These are phyloP conservation scores for Pythium chondricola DNA, from an alignment of 352 stramenopile genomes.

Conservation along the genomic window DNA sequence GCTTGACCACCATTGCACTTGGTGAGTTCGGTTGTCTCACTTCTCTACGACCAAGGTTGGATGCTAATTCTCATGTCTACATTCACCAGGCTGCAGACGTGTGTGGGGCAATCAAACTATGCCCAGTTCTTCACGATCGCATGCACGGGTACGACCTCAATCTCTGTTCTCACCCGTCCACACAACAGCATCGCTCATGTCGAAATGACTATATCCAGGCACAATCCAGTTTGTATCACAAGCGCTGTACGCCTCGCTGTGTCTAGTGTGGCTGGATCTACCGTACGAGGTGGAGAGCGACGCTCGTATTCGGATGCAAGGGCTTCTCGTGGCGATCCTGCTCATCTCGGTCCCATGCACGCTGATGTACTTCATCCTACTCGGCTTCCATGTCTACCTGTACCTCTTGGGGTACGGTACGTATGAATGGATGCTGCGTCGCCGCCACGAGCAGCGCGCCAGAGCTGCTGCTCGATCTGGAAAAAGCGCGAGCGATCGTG, in stretches of 20 bases:
- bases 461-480: conserved; percentile 36
- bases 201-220: no score
- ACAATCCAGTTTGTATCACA: conserved; percentile 75
- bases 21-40: no score
- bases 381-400: conserved; percentile 80
- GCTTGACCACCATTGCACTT: conserved; percentile 85
- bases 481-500: conserved; percentile 7
- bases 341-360: conserved; percentile 72
- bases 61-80: no score
- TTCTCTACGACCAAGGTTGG: no score
- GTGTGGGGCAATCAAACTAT: conserved; percentile 78
- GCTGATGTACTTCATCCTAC: conserved; percentile 81
- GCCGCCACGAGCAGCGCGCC: conserved; percentile 50
- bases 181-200: no score
- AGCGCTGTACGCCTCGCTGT: conserved; percentile 37
- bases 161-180: no score
- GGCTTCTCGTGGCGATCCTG: conserved; percentile 40
- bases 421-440: conserved; percentile 86
- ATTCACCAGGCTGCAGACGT: conserved; percentile 66
- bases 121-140: conserved; percentile 85
- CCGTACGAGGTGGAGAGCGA: conserved; percentile 20
- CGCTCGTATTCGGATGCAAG: conserved; percentile 31
- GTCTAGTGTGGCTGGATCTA: conserved; percentile 53
- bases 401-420: conserved; percentile 76
- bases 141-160: conserved; percentile 39